Evolutionary conservation across 2,329 filamentous ascomycete species (phyloP), one percentile per base, ranked within the genome.

Genomic region (Dactylellina cionopaga): DNA sequence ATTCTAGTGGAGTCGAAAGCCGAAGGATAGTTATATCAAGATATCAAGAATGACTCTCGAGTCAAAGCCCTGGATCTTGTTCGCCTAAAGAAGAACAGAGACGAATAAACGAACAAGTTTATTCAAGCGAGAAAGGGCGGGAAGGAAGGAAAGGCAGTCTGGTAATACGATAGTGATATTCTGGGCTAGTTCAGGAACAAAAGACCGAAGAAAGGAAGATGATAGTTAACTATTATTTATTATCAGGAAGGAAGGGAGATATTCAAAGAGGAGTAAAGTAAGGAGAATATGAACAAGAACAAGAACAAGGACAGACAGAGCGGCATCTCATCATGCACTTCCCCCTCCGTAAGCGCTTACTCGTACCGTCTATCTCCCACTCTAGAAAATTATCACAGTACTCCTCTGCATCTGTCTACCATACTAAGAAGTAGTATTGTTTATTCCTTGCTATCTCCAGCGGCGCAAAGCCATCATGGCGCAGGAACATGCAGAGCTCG

Each of bases 321-420:
- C 15, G 9, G 9, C 41, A 44, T 44, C 41, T 2, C 15, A 44
- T 17, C 41, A 56, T 47, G 60, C 60, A 65, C 54, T n/a, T n/a
- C n/a, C n/a, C n/a, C n/a, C n/a, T n/a, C n/a, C 17, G 43, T 58
- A 66, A 66, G 62, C 62, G 62, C 62, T 66, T 29, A 58, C 62
- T 29, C 46, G 35, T 55, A 31, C 25, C n/a, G 25, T n/a, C 22
- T 47, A 7, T 15, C 41, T 47, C 10, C n/a, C 44, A 47, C 35
- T 43, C 29, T 35, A 25, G 19, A 46, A 46, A 46, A 46, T 3
- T 22, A 22, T 6, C 5, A 13, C 19, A 46, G 19, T 9, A 46
- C 19, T 22, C 22, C 44, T 7, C 41, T 19, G 17, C 15, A 17
- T 19, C 24, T 15, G n/a, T 44, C 10, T 44, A 9, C 24, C 4